Evolutionary conservation across 768 basidiomycete species (phyloP).

Genomic region (Rhizopogon rudus): DNA sequence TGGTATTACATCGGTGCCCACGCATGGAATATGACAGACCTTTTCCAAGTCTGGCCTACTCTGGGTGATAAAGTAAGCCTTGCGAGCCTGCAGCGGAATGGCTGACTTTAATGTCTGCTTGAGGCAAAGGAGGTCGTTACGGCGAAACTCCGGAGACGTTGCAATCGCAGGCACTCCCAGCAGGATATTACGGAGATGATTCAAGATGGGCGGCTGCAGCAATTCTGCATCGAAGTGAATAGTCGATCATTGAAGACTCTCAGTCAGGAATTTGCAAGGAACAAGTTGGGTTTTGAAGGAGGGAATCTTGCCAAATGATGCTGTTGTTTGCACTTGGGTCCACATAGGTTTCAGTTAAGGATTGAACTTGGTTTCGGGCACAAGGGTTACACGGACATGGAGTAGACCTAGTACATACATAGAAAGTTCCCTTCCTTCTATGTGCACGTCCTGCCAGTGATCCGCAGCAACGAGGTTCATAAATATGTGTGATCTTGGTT

Average conservation of each 20-base stretch:
- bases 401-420: too few species aligned
- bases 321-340: too few species aligned
- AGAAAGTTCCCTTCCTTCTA: too few species aligned
- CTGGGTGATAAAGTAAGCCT: conserved; percentile 29
- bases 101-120: conserved; percentile 8
- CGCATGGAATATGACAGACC: conserved; percentile 32
- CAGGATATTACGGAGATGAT: conserved; percentile 34
- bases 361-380: too few species aligned
- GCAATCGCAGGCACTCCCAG: conserved; percentile 25
- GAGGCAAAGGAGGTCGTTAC: conserved; percentile 30
- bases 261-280: conserved; percentile 21
- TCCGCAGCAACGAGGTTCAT: too few species aligned
- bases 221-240: conserved; percentile 38
- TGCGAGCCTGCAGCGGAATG: conserved; percentile 1
- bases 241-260: conserved; percentile 13
- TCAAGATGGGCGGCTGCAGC: conserved; percentile 35
- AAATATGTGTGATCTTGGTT: too few species aligned
- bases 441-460: too few species aligned
- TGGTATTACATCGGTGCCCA: conserved; percentile 54
- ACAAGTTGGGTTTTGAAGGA: background rate
- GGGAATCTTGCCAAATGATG: background rate
- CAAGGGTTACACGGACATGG: too few species aligned
- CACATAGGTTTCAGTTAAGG: too few species aligned
- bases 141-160: conserved; percentile 31
- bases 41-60: conserved; percentile 34